Base-by-base conservation (phyloP, 2,329 filamentous ascomycete species). In the Helicocarpus griseus region DNA sequence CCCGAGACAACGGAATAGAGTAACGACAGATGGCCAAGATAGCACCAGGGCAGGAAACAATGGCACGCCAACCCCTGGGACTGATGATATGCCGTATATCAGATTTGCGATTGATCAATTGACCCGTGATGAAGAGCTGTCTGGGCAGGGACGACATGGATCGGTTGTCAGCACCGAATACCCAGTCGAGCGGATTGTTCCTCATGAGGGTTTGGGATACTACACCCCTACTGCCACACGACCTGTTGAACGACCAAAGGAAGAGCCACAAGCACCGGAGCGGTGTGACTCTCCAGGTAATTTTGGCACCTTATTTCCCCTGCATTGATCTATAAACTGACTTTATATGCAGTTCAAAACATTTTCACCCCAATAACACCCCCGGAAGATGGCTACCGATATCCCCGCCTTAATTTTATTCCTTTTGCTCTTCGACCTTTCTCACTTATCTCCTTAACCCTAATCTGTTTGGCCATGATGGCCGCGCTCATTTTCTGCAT, bases 41-140 rank as follows among this genome's bases (percentile, higher is more conserved):
- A 65, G 39, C 61, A 65, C 57, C 57, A 60, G 40, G 58, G 66
- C 48, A 22, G 57, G 61, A 49, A 58, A 67, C 33, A 58, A 60
- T 14, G 71, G 71, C 48, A 71, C 75, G 11, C 73, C 77, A 2
- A 91, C 87, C 0, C 89, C 89, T 0, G 87, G 85, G 8, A 74
- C 89, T 36, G 89, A 95, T 62, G 86, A 95, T 62, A 86, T 83
- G 7, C 89, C 89, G 0, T 95, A 90, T 67, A 87, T 96, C 56
- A 86, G 86, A 57, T 94, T 93, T 66, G 90, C 91, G 38, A 81
- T 97, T 56, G 87, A 95, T 57, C 88, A 91, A 56, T 73, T 97
- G 59, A 94, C 89, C 5, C 77, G 85, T 45, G 81, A 86, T 61
- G 83, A 83, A 52, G 82, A 87, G 54, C 75, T 82, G 5, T 70